Evolutionary conservation across 495 filamentous ascomycete species (phyloP), one percentile per base, ranked within the genome.

Genomic region (Cercophora sp.): DNA sequence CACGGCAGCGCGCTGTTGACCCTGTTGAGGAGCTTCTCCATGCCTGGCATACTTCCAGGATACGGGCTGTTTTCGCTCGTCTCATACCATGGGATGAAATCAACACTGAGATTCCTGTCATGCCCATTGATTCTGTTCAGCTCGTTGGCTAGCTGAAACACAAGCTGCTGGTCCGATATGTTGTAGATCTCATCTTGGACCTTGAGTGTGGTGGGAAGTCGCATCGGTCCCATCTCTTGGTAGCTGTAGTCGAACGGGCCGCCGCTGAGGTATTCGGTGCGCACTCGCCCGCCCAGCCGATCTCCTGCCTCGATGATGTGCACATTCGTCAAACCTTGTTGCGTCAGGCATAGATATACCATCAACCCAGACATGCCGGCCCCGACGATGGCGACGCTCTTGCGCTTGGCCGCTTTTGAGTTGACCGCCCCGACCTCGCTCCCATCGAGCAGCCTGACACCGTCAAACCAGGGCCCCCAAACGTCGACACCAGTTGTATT

Each of bases 141-240:
- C 34, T 72, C 67, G 3, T 68, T 70, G 3, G 70, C 82, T 4
- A 85, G 67, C 60, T 85, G 79, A 56, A 84, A 86, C 0, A 84
- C 74, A 65, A 83, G 72, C 31, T 75, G 74, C 54, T 84, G 79
- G 54, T 82, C 79, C 27, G 68, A 69, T 34, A 79, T 76, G 43
- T 74, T 66, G 25, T 81, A 67, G 0, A 74, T 78, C 62, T 82
- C 73, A 41, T 79, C 81, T 2, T 62, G 74, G 27, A 74, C 71
- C 2, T 43, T 51, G 53, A 79, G 72, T 0, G 68, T 79, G 4
- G 79, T 77, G 31, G 82, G 69, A 37, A 69, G 85, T 4, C 83
- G 72, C 84, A 86, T 85, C 0, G 83, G 82, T 0, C 84, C 84
- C 84, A 87, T 86, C 58, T 87, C 84, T 56, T 86, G 82, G 43